phyloP scores from a whole-genome alignment of 2,329 filamentous ascomycete genomes.

The Fusarium temperatum region DNA sequence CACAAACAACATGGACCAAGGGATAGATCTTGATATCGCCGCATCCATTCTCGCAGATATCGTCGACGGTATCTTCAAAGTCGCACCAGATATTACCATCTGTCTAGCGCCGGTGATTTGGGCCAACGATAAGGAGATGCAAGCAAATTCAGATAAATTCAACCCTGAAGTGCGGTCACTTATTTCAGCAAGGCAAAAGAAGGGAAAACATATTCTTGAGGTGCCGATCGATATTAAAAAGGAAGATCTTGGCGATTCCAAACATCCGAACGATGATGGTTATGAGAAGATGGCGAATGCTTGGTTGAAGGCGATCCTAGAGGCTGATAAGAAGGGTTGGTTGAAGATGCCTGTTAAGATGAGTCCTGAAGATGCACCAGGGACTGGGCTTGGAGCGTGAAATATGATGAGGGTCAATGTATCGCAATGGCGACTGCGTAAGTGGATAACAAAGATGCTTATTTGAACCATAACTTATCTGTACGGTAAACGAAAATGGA shows the following conservation, averaged over 20 bases:
- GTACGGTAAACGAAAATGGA: neutral
- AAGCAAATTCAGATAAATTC: conserved; percentile 25
- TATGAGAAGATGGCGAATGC: conserved; percentile 32
- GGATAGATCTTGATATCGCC: conserved; percentile 3
- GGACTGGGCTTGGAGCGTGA: conserved; percentile 4
- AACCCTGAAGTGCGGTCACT: conserved; percentile 12
- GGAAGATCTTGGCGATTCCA: conserved; percentile 13
- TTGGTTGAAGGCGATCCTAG: conserved; percentile 20
- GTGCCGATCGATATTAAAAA: conserved; percentile 20
- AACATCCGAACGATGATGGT: conserved; percentile 27
- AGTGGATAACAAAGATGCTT: neutral
- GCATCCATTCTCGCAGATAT: conserved; percentile 2
- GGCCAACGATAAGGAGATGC: conserved; percentile 24
- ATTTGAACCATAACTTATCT: neutral
- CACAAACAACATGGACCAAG: conserved; percentile 29
- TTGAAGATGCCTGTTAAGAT: conserved; percentile 15
- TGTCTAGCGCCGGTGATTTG: conserved; percentile 25
- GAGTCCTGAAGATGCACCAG: conserved; percentile 7
- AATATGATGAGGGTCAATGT: too few relatives aligned
- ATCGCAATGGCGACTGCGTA: neutral
- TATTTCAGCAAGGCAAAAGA: neutral
- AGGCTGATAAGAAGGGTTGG: conserved; percentile 24
- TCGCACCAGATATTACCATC: conserved; percentile 19
- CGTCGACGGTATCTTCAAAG: conserved; percentile 20
- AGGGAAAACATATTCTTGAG: conserved; percentile 9